Conservation (phyloP, 1,284 basidiomycete species). For the Gymnopus androsaceus region DNA sequence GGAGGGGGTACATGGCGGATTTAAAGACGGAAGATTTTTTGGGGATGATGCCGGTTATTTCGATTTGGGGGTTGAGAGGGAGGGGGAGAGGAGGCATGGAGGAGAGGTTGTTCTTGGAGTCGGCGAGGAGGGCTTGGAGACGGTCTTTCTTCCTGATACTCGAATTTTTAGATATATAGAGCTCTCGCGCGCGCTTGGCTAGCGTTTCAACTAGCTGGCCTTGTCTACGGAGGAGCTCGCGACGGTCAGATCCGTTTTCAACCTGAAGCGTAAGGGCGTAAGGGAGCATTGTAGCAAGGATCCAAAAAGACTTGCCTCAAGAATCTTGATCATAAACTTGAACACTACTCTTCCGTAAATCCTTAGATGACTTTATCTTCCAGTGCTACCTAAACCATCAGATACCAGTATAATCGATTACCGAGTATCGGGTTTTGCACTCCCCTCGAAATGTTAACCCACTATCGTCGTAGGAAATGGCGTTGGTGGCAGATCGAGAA, state of each 20-base stretch:
- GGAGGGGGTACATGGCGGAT: slow-evolving; percentile 91
- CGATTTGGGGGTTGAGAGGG: slow-evolving; percentile 89
- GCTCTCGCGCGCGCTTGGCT: slow-evolving; percentile 81
- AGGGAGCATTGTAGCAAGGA: slow-evolving; percentile 7
- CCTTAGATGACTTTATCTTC: slow-evolving; percentile 81
- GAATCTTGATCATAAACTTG: slow-evolving; percentile 84
- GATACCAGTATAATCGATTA: slow-evolving; percentile 95
- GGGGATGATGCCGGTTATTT: slow-evolving; percentile 82
- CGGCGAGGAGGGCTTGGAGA: slow-evolving; percentile 79
- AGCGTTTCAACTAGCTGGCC: slow-evolving; percentile 85
- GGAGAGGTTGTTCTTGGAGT: slow-evolving; percentile 80
- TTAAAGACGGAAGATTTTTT: slow-evolving; percentile 98
- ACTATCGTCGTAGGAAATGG: slow-evolving; percentile 80
- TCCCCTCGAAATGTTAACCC: slow-evolving; percentile 82
- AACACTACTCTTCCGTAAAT: slow-evolving; percentile 91
- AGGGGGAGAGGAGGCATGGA: slow-evolving; percentile 78
- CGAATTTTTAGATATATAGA: slow-evolving; percentile 88
- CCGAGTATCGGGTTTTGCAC: slow-evolving; percentile 84
- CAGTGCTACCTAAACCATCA: slow-evolving; percentile 88
- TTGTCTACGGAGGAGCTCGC: slow-evolving; percentile 83
- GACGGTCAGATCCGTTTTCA: slow-evolving; percentile 73
- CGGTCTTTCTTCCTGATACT: slow-evolving; percentile 98
- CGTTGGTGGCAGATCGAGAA: slow-evolving; percentile 65
- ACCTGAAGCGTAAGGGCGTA: slow-evolving; percentile 42
- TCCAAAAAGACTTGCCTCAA: slow-evolving; percentile 64